Evolutionary conservation across 164 flowering plant genomes (phyloP), one percentile per base, ranked within the genome.

Genomic region (Magnolia officinalis): DNA sequence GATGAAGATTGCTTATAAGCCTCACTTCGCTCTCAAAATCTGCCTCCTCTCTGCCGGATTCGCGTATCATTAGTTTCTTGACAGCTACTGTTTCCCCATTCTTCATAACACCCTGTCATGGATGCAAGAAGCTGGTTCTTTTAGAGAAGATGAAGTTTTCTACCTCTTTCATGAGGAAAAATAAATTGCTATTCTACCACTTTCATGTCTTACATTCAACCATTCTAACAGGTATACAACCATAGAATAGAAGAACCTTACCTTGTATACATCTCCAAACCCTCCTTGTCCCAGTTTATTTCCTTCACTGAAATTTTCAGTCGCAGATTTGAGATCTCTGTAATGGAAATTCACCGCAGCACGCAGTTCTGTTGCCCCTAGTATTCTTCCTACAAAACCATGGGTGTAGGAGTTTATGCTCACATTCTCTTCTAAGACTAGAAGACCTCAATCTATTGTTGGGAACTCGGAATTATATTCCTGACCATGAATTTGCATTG

Each of bases 251-350:
- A 37, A 66, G 24, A 9, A 50, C n/a, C 24, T 67, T 75, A 87
- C 92, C 92, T 88, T 89, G 81, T 84, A 89, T 19, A 89, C 89
- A 76, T 82, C 88, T 21, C 90, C 89, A 79, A 88, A 89, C 16
- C 92, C 89, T 70, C 92, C 92, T 80, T 80, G 86, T 55, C 92
- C 92, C 4, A 89, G 83, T 76, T 86, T 89, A 55, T 83, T 82
- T 66, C 81, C 88, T 71, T 81, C 86, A 61, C 85, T 83, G 67
- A 89, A 89, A 58, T 79, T 82, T 31, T 72, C 77, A 18, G 92
- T 88, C 49, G 92, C 88, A 50, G 78, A 55, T 72, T 72, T 82
- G 78, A 89, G 80, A 67, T 88, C 89, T 63, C 78, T 82, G 78
- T 84, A 87, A 4, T 68, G 81, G 78, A 81, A 89, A 26, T 26